phyloP scores from a whole-genome alignment of 345 rosid genomes.

The Cardamine resedifolia region DNA sequence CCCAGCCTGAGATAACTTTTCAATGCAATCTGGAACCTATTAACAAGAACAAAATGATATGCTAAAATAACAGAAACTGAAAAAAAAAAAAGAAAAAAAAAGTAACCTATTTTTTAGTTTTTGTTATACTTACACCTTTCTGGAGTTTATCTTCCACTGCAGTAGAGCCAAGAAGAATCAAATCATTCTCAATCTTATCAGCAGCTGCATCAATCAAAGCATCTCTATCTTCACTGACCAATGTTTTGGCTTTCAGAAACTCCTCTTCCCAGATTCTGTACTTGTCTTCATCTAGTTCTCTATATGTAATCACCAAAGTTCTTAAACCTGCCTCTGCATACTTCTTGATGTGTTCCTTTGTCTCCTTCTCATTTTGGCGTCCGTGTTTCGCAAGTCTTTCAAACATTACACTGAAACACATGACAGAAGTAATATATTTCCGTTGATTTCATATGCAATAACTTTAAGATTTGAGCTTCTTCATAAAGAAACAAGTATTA shows the following conservation, averaged over 20 bases:
- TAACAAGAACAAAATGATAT: neutral
- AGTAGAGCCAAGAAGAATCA: conserved; percentile 89
- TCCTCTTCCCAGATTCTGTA: conserved; percentile 58
- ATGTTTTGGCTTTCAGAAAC: conserved; percentile 56
- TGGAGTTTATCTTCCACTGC: conserved; percentile 96
- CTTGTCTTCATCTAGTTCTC: conserved; percentile 65
- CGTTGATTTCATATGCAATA: neutral
- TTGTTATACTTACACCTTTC: conserved; percentile 57
- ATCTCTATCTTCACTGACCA: conserved; percentile 57
- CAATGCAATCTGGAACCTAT: conserved; percentile 80
- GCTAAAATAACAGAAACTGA: neutral
- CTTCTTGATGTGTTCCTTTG: conserved; percentile 55
- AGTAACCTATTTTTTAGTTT: neutral
- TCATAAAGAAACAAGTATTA: conserved; percentile 12
- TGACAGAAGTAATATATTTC: neutral
- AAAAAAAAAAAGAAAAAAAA: neutral
- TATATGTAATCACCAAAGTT: conserved; percentile 70
- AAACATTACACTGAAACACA: conserved; percentile 64
- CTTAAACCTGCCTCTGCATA: conserved; percentile 84
- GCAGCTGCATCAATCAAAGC: conserved; percentile 53
- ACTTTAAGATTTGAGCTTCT: neutral
- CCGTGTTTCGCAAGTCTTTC: conserved; percentile 64
- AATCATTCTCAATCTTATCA: conserved; percentile 64
- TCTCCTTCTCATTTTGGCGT: conserved; percentile 46
- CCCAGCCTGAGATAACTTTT: conserved; percentile 74